Conservation (phyloP, 2,329 filamentous ascomycete genomes). For the Macrophomina tecta region DNA sequence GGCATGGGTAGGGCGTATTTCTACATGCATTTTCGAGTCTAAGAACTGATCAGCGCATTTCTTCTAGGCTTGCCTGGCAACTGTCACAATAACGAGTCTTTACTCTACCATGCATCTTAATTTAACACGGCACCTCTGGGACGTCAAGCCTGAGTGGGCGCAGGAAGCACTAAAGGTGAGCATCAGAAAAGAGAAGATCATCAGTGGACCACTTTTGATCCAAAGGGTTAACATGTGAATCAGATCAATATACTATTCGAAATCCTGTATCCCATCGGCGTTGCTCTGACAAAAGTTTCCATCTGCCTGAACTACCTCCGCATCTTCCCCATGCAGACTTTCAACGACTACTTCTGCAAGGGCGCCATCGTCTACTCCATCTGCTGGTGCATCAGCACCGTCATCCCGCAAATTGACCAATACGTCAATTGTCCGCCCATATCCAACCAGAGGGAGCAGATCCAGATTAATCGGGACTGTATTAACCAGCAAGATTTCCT, state of each 20-base stretch:
- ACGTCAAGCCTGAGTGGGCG: slow-evolving; percentile 37
- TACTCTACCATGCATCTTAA: slow-evolving; percentile 14
- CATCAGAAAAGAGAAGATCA: not conserved
- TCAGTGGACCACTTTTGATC: not conserved
- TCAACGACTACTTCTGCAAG: slow-evolving; percentile 39
- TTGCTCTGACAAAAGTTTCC: slow-evolving; percentile 36
- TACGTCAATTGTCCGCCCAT: slow-evolving; percentile 28
- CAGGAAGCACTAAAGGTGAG: slow-evolving; percentile 35
- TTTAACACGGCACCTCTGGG: slow-evolving; percentile 36
- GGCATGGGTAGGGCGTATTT: slow-evolving; percentile 33
- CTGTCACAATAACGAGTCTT: slow-evolving; percentile 13
- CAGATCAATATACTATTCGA: slow-evolving; percentile 48
- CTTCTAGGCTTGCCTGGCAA: not conserved
- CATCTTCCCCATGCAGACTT: slow-evolving; percentile 34
- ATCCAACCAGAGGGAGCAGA: not conserved
- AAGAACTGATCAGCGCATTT: not conserved
- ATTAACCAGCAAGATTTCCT: slow-evolving; percentile 37
- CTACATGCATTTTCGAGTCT: not conserved
- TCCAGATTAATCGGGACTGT: slow-evolving; percentile 33
- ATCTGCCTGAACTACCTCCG: slow-evolving; percentile 40
- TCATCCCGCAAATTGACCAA: slow-evolving; percentile 38
- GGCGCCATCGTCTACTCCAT: slow-evolving; percentile 36
- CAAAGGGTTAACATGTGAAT: slow-evolving; percentile 33
- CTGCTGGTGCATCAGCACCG: slow-evolving; percentile 33
- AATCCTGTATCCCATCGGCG: slow-evolving; percentile 39